Conservation (phyloP, 495 filamentous ascomycete genomes). For the Hyphodiscus hymeniophilus region DNA sequence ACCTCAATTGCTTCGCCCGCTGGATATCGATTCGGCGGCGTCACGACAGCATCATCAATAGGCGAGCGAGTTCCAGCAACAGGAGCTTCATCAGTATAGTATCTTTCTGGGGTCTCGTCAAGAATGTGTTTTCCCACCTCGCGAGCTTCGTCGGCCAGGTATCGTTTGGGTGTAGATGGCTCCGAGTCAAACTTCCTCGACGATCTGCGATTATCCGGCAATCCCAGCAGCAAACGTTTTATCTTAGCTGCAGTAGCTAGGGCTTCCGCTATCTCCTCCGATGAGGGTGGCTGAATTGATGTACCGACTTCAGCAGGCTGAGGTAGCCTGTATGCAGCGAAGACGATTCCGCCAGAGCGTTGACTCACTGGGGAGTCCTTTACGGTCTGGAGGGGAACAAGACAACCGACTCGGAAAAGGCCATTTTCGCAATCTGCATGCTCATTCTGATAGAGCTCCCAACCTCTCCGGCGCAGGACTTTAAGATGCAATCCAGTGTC, state of each 20-base stretch:
- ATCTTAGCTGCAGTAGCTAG: background rate
- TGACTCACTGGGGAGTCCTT: background rate
- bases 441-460: background rate
- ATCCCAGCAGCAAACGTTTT: background rate
- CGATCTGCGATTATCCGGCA: background rate
- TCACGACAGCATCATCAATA: background rate
- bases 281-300: background rate
- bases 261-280: background rate
- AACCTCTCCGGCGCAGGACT: slow-evolving; percentile 2
- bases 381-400: slow-evolving; percentile 1
- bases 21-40: too few species aligned
- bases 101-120: background rate
- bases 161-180: background rate
- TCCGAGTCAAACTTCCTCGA: background rate
- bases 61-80: background rate
- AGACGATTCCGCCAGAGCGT: slow-evolving; percentile 4
- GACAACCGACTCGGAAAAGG: background rate
- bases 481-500: background rate
- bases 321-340: slow-evolving; percentile 1
- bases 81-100: too few species aligned
- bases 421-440: background rate
- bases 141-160: slow-evolving; percentile 2
- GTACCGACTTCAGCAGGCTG: background rate
- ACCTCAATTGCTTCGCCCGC: too few species aligned
- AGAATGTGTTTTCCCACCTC: slow-evolving; percentile 1